A percentile compares a stretch with the other conserved stretches of the same genome.
Conservation (phyloP, 352 stramenopile genomes). For the Globisporangium orthogonon region DNA sequence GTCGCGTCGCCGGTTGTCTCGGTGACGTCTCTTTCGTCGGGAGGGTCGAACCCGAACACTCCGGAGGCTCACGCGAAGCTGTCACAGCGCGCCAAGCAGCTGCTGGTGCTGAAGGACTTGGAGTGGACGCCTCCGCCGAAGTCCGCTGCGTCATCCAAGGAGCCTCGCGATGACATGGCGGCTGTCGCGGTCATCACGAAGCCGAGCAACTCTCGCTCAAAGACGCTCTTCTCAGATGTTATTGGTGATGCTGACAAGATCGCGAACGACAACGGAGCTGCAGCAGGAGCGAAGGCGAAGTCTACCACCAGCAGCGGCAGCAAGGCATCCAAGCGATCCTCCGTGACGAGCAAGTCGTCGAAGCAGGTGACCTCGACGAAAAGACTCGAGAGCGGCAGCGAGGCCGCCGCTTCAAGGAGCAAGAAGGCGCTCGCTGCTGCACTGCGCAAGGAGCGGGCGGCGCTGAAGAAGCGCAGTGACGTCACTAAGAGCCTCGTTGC, state of each 20-base stretch:
- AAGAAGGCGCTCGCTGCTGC: not conserved
- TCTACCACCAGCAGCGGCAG: not conserved
- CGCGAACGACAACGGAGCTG: not conserved
- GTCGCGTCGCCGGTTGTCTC: slow-evolving; percentile 64
- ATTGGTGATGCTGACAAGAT: not conserved
- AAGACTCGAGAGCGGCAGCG: not conserved
- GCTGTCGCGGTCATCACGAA: slow-evolving; percentile 11
- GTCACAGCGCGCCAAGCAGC: slow-evolving; percentile 27
- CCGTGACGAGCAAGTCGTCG: not conserved
- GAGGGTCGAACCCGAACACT: slow-evolving; percentile 60
- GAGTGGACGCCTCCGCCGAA: slow-evolving; percentile 41
- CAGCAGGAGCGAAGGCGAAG: not conserved
- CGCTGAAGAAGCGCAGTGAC: not conserved
- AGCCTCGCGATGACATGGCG: slow-evolving; percentile 4
- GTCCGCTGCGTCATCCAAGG: slow-evolving; percentile 1
- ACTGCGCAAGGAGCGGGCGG: not conserved
- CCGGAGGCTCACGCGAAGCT: slow-evolving; percentile 31
- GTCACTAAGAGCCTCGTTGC: not conserved
- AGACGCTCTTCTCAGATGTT: slow-evolving; percentile 5
- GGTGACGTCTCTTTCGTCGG: slow-evolving; percentile 50
- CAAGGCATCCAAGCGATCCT: not conserved
- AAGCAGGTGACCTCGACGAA: not conserved
- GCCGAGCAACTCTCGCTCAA: not conserved
- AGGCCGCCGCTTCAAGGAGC: too few species aligned
- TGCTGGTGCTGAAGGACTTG: slow-evolving; percentile 41